Percentiles rank a stretch among this genome's conserved stretches.
Evolutionary conservation across 768 basidiomycete species (phyloP).

Genomic region (Collybiopsis luxurians): DNA sequence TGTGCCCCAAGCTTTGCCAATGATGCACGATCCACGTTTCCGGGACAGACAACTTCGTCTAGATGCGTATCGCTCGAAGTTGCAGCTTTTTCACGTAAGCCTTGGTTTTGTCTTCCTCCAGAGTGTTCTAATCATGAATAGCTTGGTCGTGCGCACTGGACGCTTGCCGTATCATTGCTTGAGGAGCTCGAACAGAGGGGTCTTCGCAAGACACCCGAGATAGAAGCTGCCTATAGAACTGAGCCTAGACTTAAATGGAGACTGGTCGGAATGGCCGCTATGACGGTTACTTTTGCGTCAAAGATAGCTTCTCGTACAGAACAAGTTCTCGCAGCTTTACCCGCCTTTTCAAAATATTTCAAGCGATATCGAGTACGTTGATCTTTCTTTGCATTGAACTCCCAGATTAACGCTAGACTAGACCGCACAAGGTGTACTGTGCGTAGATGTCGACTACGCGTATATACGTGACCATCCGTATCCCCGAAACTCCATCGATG

Average conservation of each 20-base stretch:
- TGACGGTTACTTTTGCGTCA: neutral
- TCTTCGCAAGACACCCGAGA: neutral
- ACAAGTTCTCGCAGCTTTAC: neutral
- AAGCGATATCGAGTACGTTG: neutral
- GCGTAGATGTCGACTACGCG: neutral
- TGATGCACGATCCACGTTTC: neutral
- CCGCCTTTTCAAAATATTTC: neutral
- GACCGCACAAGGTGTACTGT: neutral
- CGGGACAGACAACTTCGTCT: neutral
- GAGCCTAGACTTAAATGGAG: neutral
- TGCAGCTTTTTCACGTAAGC: neutral
- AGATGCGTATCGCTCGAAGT: neutral
- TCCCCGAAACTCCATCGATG: neutral
- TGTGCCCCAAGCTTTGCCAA: neutral
- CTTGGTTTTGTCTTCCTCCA: neutral
- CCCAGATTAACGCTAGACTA: neutral
- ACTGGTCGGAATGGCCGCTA: neutral
- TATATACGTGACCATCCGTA: neutral
- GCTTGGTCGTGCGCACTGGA: neutral
- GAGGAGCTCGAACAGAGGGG: neutral
- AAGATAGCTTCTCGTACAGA: neutral
- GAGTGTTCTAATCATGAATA: neutral
- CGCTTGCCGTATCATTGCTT: neutral
- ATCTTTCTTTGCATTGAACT: neutral
- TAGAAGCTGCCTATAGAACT: neutral